Conservation (phyloP, 2,329 filamentous ascomycete species). For the Leptographium wingfieldii region DNA sequence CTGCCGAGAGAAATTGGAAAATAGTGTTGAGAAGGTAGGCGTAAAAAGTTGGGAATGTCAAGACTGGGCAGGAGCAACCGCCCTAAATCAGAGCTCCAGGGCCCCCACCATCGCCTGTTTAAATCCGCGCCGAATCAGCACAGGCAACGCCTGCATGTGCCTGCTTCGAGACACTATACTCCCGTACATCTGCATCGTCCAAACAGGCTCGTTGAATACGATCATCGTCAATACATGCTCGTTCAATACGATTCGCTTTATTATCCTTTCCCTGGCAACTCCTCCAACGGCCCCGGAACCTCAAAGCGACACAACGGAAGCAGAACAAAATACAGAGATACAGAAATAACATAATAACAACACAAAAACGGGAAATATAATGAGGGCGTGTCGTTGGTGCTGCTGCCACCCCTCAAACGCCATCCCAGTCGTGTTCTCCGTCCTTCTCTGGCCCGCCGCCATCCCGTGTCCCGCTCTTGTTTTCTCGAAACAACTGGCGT, state of each 20-base stretch:
- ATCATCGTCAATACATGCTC: background rate
- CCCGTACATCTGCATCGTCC: background rate
- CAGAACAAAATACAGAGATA: background rate
- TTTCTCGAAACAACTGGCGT: background rate
- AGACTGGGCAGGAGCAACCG: background rate
- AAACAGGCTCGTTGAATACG: background rate
- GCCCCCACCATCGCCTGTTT: background rate
- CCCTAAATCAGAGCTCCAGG: background rate
- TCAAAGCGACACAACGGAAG: background rate
- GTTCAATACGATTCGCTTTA: background rate
- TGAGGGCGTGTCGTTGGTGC: background rate
- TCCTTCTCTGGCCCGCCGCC: background rate
- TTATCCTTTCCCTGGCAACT: constrained; percentile 4
- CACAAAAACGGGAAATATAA: background rate
- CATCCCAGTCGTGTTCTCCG: background rate
- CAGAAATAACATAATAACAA: background rate
- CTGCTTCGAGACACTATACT: no score
- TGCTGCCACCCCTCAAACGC: background rate
- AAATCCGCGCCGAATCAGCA: constrained; percentile 6
- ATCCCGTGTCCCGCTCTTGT: background rate
- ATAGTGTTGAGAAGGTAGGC: background rate
- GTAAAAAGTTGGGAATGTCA: background rate
- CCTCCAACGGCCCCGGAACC: background rate
- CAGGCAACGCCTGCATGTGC: constrained; percentile 1
- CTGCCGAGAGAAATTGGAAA: background rate